Base-by-base conservation (phyloP, 768 basidiomycete genomes). In the Tylopilus balloui region DNA sequence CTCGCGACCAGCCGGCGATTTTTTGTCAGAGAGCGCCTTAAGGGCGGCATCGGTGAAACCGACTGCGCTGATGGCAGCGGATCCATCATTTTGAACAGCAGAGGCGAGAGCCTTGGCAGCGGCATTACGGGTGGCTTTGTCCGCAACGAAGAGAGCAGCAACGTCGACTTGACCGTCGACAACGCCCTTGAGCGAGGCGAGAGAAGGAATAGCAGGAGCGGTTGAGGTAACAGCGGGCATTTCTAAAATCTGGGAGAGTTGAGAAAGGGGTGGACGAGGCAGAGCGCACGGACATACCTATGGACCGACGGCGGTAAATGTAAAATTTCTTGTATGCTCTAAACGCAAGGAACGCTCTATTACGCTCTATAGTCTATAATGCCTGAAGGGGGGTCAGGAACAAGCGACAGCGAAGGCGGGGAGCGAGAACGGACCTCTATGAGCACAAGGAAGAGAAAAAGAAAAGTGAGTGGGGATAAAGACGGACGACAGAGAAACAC, bases 11-110 rank as follows among this genome's bases (percentile, higher is more conserved):
- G 85, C 87, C 45, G 92, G 85, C 15, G 87, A 89, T 77, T 94
- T 96, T 82, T 97, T 98, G 83, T 96, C 92, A 70, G 76, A 77
- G 55, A 96, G 83, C 45, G 91, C 92, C 77, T 87, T 89, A 69
- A 90, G 61, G 55, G 81, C 69, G 60, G 89, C 86, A 47, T 84
- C 84, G 31, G 71, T 72, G 72, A 94, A 86, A 54, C 78, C 83
- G 53, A 80, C 72, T 53, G 82, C 74, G 52, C 77, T 74, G 65
- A 96, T 80, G 67, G 82, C 83, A 52, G 81, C 71, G 55, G 88
- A 86, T 65, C 92, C 92, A 49, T 88, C 80, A 73, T 90, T 90
- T 83, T 91, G 81, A 57, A 80, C 83, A 67, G 80, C 72, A 51
- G 84, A 79, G 56, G 81, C 86, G 57, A 97, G 75, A 31, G 78